These are phyloP conservation scores for Capronia epimyces DNA, from an alignment of 2,329 filamentous ascomycete genomes.

Conservation along the genomic window DNA sequence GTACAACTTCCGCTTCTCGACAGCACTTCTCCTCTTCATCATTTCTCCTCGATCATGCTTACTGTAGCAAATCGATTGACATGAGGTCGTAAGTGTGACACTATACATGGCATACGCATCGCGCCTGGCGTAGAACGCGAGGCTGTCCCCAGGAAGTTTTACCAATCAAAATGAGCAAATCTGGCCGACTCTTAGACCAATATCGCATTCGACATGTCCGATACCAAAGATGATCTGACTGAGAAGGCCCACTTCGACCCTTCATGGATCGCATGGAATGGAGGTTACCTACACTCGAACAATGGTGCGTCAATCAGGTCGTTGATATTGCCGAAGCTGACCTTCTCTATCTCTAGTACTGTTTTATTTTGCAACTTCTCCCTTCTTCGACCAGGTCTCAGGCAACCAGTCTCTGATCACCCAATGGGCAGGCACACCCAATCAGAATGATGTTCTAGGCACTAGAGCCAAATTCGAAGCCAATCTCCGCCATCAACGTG, in stretches of 20 bases:
- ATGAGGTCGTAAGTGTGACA: background rate
- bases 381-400: constrained; percentile 58
- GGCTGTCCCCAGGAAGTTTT: background rate
- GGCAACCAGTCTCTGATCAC: constrained; percentile 55
- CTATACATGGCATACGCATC: background rate
- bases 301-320: constrained; percentile 22
- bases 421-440: constrained; percentile 46
- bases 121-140: background rate
- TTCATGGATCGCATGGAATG: constrained; percentile 25
- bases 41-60: background rate
- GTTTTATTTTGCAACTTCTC: constrained; percentile 58
- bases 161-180: constrained; percentile 15
- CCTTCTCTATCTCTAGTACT: constrained; percentile 41
- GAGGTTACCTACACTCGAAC: constrained; percentile 28
- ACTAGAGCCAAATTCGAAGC: constrained; percentile 55
- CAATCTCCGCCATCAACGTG: constrained; percentile 49
- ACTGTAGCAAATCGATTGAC: background rate
- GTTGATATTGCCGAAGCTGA: constrained; percentile 5
- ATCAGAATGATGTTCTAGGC: constrained; percentile 47
- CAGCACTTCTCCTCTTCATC: background rate
- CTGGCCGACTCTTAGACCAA: background rate
- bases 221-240: constrained; percentile 23
- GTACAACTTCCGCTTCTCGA: background rate
- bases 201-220: constrained; percentile 14
- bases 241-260: constrained; percentile 26